Conservation (phyloP, 2,329 filamentous ascomycete species). For the Colletotrichum filicis region DNA sequence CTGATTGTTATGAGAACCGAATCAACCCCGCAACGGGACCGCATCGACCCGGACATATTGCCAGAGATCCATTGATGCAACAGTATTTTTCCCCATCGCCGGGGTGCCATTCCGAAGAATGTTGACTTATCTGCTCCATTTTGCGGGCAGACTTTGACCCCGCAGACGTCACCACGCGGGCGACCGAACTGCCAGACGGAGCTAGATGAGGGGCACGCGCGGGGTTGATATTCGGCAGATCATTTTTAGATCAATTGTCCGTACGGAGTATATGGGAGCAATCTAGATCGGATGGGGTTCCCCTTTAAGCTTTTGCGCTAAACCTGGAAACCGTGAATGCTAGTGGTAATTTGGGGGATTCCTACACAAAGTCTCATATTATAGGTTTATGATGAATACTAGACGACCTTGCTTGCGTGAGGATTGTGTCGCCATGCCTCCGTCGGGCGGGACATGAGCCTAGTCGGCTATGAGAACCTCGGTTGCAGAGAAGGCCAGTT, state of each 20-base stretch:
- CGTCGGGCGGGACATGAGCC: not conserved
- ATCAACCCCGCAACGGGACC: constrained; percentile 8
- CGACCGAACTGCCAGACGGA: not conserved
- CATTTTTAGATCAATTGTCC: not conserved
- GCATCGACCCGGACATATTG: not conserved
- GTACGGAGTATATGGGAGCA: not conserved
- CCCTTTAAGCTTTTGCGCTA: not conserved
- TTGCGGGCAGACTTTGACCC: not conserved
- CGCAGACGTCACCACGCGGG: constrained; percentile 24
- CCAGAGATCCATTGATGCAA: not conserved
- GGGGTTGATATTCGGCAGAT: constrained; percentile 23
- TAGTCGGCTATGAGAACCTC: not conserved
- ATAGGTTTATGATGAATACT: not conserved
- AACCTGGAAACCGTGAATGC: not conserved
- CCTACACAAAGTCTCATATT: not conserved
- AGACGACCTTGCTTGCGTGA: not conserved
- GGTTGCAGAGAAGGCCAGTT: not conserved
- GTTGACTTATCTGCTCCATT: not conserved
- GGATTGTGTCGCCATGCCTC: constrained; percentile 1
- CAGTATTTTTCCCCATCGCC: not conserved
- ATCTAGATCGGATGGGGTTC: constrained; percentile 7
- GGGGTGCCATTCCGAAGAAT: constrained; percentile 1
- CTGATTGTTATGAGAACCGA: not conserved
- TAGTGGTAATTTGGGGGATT: not conserved
- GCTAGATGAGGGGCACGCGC: constrained; percentile 4